Evolutionary conservation across 805 yeast species (phyloP).

Genomic region (Wickerhamomyces rabaulensis): DNA sequence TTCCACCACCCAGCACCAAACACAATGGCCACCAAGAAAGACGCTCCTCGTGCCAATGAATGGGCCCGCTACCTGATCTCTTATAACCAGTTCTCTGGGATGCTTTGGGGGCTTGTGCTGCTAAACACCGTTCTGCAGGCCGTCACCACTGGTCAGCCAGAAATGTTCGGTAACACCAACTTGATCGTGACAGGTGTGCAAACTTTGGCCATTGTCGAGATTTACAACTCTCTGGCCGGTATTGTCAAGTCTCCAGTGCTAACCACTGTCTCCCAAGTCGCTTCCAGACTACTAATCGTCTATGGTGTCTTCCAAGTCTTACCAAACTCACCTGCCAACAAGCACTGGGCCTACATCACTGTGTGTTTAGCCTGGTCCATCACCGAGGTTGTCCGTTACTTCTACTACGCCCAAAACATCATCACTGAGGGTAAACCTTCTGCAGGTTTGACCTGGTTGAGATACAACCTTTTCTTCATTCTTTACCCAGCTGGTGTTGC

Average conservation of each 20-base stretch:
- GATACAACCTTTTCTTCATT: conserved; percentile 79
- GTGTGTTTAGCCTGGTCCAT: conserved; percentile 84
- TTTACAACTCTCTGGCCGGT: conserved; percentile 72
- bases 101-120: conserved; percentile 49
- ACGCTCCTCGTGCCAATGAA: not conserved
- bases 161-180: conserved; percentile 54
- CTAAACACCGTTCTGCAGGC: conserved; percentile 35
- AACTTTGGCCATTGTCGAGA: conserved; percentile 73
- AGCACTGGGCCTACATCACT: conserved; percentile 56
- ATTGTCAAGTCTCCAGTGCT: conserved; percentile 78
- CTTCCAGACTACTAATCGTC: conserved; percentile 77
- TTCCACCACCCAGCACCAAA: not conserved
- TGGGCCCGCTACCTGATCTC: conserved; percentile 27
- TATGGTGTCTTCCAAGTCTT: conserved; percentile 74
- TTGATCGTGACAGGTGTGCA: conserved; percentile 63
- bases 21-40: not conserved
- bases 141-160: conserved; percentile 55
- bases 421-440: conserved; percentile 50
- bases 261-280: conserved; percentile 84
- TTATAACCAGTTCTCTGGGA: conserved; percentile 50
- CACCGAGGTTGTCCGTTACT: conserved; percentile 88
- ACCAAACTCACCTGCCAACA: conserved; percentile 65
- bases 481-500: conserved; percentile 92
- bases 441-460: conserved; percentile 52
- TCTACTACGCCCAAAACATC: conserved; percentile 74